Conservation (phyloP, 192 early-diverging fungal genomes). For the Backusella tarrabulga region DNA sequence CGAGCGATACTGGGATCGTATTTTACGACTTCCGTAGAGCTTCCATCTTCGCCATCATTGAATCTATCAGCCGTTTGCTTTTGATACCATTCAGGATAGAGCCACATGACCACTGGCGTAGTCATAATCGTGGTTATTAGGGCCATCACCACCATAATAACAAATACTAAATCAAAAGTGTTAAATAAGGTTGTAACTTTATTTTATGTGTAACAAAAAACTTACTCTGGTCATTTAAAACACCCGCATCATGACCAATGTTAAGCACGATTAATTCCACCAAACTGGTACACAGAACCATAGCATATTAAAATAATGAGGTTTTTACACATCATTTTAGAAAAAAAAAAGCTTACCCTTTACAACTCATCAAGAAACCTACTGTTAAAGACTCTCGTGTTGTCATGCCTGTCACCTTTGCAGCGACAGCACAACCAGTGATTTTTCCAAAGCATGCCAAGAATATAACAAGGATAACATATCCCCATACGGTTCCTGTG, state of each 20-base stretch:
- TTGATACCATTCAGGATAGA: conserved; percentile 78
- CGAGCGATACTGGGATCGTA: conserved; percentile 13
- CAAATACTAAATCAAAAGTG: conserved; percentile 37
- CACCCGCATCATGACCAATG: conserved; percentile 81
- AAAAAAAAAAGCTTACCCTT: conserved; percentile 52
- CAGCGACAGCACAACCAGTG: conserved; percentile 69
- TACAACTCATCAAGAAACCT: conserved; percentile 94
- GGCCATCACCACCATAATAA: conserved; percentile 48
- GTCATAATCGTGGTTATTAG: conserved; percentile 86
- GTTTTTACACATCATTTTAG: too few species aligned
- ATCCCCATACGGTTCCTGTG: conserved; percentile 71
- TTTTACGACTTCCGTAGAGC: background rate
- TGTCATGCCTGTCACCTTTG: conserved; percentile 64
- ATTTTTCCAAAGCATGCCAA: conserved; percentile 87
- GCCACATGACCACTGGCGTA: conserved; percentile 64
- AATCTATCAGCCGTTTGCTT: conserved; percentile 16
- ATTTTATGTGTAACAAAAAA: background rate
- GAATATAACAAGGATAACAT: conserved; percentile 72
- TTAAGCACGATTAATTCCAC: conserved; percentile 97
- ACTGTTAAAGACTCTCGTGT: conserved; percentile 85
- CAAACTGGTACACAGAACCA: conserved; percentile 44
- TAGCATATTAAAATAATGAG: too few species aligned
- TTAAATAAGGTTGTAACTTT: background rate
- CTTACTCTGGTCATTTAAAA: conserved; percentile 64
- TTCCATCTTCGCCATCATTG: background rate